These are phyloP conservation scores for Ceratobasidium sp. DNA, from an alignment of 1,284 basidiomycete species.

Conservation along the genomic window DNA sequence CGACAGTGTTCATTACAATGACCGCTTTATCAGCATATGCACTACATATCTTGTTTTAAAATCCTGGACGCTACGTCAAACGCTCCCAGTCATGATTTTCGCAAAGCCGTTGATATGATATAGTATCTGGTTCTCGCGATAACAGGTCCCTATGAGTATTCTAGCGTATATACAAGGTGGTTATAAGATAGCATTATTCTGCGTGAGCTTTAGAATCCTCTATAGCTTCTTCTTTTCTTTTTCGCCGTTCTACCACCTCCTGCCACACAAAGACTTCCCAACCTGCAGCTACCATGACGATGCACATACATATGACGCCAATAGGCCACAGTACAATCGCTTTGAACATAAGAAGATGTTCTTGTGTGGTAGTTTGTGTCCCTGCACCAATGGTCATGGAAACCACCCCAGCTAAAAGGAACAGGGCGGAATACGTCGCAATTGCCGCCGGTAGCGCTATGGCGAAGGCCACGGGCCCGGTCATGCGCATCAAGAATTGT, in stretches of 20 bases:
- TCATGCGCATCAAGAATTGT: background rate
- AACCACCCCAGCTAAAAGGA: background rate
- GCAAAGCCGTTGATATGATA: background rate
- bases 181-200: too few species aligned
- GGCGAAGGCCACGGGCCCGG: constrained; percentile 5
- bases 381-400: background rate
- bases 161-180: too few species aligned
- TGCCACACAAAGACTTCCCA: background rate
- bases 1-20: constrained; percentile 37
- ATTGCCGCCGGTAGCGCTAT: background rate
- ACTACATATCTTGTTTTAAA: constrained; percentile 27
- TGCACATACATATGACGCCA: background rate
- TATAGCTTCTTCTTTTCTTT: background rate
- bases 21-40: constrained; percentile 39
- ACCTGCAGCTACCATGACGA: background rate
- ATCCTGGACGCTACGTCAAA: background rate
- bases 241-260: background rate
- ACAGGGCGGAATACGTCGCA: constrained; percentile 6
- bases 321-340: constrained; percentile 5
- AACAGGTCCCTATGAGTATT: too few species aligned
- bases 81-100: background rate
- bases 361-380: background rate
- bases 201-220: too few species aligned
- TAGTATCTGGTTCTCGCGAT: too few species aligned
- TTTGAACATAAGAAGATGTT: background rate